Conservation (phyloP, 1,139 yeast species). For the Debaryomyces robertsiae region DNA sequence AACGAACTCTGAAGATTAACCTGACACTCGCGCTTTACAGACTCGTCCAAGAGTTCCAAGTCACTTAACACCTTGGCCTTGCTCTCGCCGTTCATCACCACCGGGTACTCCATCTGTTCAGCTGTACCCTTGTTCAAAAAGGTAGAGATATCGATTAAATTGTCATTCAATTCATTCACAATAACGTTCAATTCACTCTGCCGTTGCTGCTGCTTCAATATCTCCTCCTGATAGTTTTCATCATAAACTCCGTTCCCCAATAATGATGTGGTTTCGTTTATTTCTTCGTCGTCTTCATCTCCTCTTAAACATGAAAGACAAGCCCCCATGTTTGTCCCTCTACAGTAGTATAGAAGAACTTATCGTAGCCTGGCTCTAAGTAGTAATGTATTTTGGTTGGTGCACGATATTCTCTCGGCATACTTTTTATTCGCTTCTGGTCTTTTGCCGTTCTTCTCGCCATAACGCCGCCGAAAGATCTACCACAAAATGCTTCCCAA, state of each 20-base stretch:
- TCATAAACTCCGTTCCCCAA: constrained; percentile 33
- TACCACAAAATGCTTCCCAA: too few species aligned
- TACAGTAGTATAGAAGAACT: background rate
- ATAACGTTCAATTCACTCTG: constrained; percentile 46
- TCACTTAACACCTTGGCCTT: constrained; percentile 25
- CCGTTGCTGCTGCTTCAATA: constrained; percentile 44
- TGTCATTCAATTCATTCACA: constrained; percentile 47
- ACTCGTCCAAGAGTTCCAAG: constrained; percentile 22
- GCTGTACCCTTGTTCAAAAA: constrained; percentile 30
- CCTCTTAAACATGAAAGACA: constrained; percentile 52
- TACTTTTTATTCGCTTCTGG: background rate
- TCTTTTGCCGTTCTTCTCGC: background rate
- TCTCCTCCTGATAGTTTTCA: constrained; percentile 42
- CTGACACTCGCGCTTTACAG: constrained; percentile 25
- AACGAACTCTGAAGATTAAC: constrained; percentile 29
- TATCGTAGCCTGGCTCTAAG: constrained; percentile 1
- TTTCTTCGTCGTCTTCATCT: constrained; percentile 33
- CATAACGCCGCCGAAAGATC: background rate
- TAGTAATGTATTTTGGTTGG: too few species aligned
- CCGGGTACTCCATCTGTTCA: constrained; percentile 18
- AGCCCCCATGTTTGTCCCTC: constrained; percentile 38
- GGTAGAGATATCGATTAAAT: constrained; percentile 47
- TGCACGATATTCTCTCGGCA: too few species aligned
- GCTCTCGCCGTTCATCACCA: constrained; percentile 22
- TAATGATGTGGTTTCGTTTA: constrained; percentile 41